Evolutionary conservation across 306 rosid genomes (phyloP).

Genomic region (Ceratonia siliqua): DNA sequence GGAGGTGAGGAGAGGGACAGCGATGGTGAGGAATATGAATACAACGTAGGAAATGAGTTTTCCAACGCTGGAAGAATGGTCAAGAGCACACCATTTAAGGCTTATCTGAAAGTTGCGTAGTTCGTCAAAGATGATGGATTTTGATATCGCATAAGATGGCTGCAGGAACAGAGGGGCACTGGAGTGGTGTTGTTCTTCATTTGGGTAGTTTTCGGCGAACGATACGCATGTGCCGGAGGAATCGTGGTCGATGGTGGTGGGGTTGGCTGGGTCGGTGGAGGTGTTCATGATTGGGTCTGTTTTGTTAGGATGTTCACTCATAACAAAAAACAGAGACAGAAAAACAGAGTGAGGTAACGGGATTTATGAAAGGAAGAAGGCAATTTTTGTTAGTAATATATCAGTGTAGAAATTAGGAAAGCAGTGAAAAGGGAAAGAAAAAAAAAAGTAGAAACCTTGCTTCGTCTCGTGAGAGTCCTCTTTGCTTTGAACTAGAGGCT

Average conservation of each 20-base stretch:
- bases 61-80: constrained; percentile 67
- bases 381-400: too few species aligned
- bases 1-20: constrained; percentile 56
- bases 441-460: too few species aligned
- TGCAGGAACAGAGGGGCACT: constrained; percentile 61
- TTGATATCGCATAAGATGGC: constrained; percentile 58
- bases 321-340: not conserved
- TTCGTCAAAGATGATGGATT: constrained; percentile 55
- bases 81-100: constrained; percentile 88
- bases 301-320: not conserved
- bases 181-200: constrained; percentile 4
- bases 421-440: too few species aligned
- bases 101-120: constrained; percentile 58
- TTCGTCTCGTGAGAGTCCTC: too few species aligned
- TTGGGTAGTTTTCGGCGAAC: not conserved
- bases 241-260: constrained; percentile 15
- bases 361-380: too few species aligned
- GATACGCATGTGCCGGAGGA: constrained; percentile 3
- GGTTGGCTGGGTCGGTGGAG: constrained; percentile 11
- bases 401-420: too few species aligned
- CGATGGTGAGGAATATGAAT: constrained; percentile 55
- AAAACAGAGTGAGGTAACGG: too few species aligned
- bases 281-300: constrained; percentile 26
- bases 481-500: too few species aligned
- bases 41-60: constrained; percentile 55